Evolutionary conservation across 768 basidiomycete species (phyloP).

Genomic region (Clavaria fumosa): DNA sequence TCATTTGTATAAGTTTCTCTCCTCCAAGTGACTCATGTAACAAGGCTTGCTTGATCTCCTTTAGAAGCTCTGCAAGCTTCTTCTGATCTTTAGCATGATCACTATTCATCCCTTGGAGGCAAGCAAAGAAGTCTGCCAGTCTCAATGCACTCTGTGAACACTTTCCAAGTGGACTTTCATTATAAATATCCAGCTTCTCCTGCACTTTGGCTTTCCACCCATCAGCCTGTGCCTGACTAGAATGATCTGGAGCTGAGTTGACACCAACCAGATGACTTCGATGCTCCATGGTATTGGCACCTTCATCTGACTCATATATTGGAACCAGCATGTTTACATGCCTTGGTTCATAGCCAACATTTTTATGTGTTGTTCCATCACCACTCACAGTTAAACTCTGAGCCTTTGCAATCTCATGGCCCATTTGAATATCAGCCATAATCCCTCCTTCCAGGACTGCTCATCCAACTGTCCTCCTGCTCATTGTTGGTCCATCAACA

Average conservation of each 20-base stretch:
- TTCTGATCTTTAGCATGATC: slow-evolving; percentile 17
- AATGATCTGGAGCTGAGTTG: background rate
- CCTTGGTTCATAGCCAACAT: no score
- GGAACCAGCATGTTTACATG: no score
- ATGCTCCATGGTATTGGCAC: no score
- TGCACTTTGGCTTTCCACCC: background rate
- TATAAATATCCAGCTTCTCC: background rate
- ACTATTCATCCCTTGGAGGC: slow-evolving; percentile 13
- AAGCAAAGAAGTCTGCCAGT: background rate
- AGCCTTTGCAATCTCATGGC: no score
- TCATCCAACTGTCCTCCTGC: no score
- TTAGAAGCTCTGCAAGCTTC: slow-evolving; percentile 7
- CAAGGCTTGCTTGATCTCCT: slow-evolving; percentile 10
- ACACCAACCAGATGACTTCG: no score
- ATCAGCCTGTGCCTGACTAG: background rate
- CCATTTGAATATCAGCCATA: no score
- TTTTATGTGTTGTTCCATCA: no score
- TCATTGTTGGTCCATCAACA: no score
- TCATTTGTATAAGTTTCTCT: slow-evolving; percentile 6
- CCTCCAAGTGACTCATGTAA: slow-evolving; percentile 11
- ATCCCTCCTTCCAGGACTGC: no score
- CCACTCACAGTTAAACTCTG: no score
- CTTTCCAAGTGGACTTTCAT: slow-evolving; percentile 1
- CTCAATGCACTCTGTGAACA: background rate
- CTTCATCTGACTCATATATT: no score